Conservation (phyloP, 2,329 filamentous ascomycete genomes). For the Diaporthe helianthi region DNA sequence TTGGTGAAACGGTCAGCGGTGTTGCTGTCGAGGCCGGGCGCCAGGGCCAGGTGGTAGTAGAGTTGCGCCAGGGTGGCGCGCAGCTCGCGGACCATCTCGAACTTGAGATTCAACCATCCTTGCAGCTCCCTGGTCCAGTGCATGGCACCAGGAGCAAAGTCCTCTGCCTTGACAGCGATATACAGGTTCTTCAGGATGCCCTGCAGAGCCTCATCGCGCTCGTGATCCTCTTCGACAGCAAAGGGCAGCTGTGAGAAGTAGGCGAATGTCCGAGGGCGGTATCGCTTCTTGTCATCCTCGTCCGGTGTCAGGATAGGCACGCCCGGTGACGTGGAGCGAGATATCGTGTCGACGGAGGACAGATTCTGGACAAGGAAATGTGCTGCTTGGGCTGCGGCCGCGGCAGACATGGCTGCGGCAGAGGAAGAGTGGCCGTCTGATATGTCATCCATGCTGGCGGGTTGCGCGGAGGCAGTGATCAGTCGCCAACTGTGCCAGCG, state of each 20-base stretch:
- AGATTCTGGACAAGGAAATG: slow-evolving; percentile 50
- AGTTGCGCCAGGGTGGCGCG: slow-evolving; percentile 85
- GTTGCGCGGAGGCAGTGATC: background rate
- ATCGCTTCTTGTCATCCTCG: slow-evolving; percentile 66
- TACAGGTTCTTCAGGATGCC: slow-evolving; percentile 95
- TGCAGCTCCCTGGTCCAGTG: slow-evolving; percentile 98
- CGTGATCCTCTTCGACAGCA: slow-evolving; percentile 77
- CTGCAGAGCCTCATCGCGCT: slow-evolving; percentile 79
- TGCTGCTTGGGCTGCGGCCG: slow-evolving; percentile 46
- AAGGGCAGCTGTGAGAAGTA: slow-evolving; percentile 94
- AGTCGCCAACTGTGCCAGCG: background rate
- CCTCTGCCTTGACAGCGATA: slow-evolving; percentile 87
- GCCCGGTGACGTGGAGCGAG: slow-evolving; percentile 85
- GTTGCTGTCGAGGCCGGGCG: slow-evolving; percentile 83
- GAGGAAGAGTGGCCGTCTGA: slow-evolving; percentile 36
- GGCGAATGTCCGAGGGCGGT: slow-evolving; percentile 88
- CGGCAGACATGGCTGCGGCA: slow-evolving; percentile 46
- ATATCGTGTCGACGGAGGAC: slow-evolving; percentile 71
- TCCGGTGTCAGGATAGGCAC: slow-evolving; percentile 56
- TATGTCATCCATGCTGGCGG: slow-evolving; percentile 46
- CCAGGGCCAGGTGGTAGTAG: slow-evolving; percentile 92
- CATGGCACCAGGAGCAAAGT: slow-evolving; percentile 90
- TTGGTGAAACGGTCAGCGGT: slow-evolving; percentile 90
- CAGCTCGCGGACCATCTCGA: slow-evolving; percentile 87
- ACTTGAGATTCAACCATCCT: slow-evolving; percentile 95